Base-by-base conservation (phyloP, 163 green algal genomes). In the Coccomyxa subellipsoidea region DNA sequence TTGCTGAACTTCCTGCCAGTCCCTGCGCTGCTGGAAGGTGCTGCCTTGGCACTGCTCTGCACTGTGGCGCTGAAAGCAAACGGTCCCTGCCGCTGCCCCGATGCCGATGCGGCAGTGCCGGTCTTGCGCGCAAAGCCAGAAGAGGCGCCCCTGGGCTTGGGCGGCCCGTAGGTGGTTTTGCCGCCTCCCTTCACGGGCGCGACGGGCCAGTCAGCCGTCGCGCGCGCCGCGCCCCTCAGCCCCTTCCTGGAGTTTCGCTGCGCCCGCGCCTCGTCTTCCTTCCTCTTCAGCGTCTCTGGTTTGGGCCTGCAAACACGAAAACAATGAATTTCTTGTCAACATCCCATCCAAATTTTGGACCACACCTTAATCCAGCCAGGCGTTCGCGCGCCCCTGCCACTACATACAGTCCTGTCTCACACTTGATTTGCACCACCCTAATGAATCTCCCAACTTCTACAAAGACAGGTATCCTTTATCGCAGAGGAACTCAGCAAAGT, bases 221-320 rank as follows among this genome's bases (percentile, higher is more conserved):
- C 4, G 23, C 47, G 47, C 2, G 76, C 76, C 27, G 84, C 85
- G 31, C 87, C 87, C 0, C 87, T 75, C 2, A 80, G 25, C 8
- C 88, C 88, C 79, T 80, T 86, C n/a, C 75, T 77, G 6, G n/a
- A 35, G 59, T 82, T 35, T 21, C 38, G 54, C 31, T 87, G 85
- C 25, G 80, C 84, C 36, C 89, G 88, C 15, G 75, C 81, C 59
- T 91, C 78, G 27, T 82, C 36, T 18, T 78, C 38, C 37, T 82
- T 84, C 73, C 86, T 79, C 53, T 84, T 66, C 54, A 94, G 69
- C 47, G 87, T 90, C 71, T 92, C 86, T 12, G 84, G 76, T 81
- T 91, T 91, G 27, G 84, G 86, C 79, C 85, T 90, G 87, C 78
- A 70, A 40, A 7, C 29, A 77, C 6, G 70, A 4, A 77, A 32